Conservation (phyloP, 2,329 filamentous ascomycete species). For the Pseudocercospora eumusae region DNA sequence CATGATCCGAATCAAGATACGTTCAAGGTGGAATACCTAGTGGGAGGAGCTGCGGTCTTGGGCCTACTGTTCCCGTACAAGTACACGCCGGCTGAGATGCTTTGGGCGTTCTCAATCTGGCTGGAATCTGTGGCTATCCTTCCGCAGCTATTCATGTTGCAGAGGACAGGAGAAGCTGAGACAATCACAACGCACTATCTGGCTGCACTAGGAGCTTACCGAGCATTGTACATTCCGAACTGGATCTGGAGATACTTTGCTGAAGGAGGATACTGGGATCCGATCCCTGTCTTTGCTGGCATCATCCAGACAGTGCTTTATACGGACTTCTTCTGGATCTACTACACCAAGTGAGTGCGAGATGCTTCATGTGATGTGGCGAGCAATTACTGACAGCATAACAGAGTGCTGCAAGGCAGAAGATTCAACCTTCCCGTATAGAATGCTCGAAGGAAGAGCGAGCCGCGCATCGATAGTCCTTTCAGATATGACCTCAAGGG, state of each 20-base stretch:
- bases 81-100: conserved; percentile 77
- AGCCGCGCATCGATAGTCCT: neutral
- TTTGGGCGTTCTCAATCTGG: conserved; percentile 99
- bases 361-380: neutral
- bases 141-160: conserved; percentile 96
- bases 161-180: conserved; percentile 95
- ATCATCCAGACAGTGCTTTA: conserved; percentile 93
- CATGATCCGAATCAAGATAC: conserved; percentile 97
- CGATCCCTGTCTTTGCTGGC: conserved; percentile 84
- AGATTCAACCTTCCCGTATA: conserved; percentile 58
- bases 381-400: conserved; percentile 11
- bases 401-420: conserved; percentile 55
- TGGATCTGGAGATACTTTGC: conserved; percentile 91
- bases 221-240: conserved; percentile 96
- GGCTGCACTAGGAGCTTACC: conserved; percentile 87
- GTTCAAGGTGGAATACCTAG: conserved; percentile 92
- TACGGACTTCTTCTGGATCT: conserved; percentile 99
- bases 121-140: conserved; percentile 94
- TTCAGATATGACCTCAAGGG: neutral
- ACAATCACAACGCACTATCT: conserved; percentile 99
- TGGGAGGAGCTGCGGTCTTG: conserved; percentile 75
- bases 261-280: conserved; percentile 69
- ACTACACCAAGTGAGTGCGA: conserved; percentile 80
- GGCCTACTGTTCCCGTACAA: conserved; percentile 82
- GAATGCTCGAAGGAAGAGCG: conserved; percentile 10